Conservation (phyloP, 768 basidiomycete genomes). For the Suillus decipiens region DNA sequence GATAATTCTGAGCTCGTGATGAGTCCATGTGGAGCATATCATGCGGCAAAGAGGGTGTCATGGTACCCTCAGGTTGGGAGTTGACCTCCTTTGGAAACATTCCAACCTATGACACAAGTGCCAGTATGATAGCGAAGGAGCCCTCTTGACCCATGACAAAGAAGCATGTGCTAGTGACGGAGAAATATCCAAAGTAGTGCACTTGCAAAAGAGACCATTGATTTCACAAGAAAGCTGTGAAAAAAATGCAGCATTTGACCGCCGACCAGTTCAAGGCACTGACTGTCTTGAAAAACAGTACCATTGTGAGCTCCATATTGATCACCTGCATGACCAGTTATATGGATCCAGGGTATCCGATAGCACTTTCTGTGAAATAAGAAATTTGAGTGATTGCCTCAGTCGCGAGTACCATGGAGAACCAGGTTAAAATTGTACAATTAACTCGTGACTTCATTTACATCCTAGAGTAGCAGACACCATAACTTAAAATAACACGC, state of each 20-base stretch:
- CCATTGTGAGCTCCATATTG: background rate
- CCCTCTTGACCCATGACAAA: background rate
- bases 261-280: background rate
- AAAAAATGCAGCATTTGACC: background rate
- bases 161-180: background rate
- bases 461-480: background rate
- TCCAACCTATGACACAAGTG: background rate
- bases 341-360: background rate
- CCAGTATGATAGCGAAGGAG: background rate
- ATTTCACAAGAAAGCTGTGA: background rate
- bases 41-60: slow-evolving; percentile 12
- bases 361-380: background rate
- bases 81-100: slow-evolving; percentile 4
- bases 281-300: background rate
- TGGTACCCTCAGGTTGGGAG: background rate
- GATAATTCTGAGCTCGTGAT: slow-evolving; percentile 9
- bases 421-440: slow-evolving; percentile 1
- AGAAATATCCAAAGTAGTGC: background rate
- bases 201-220: background rate
- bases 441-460: background rate
- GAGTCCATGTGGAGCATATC: slow-evolving; percentile 6
- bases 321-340: slow-evolving; percentile 10
- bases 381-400: background rate
- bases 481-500: background rate
- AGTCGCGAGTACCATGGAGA: background rate